Base-by-base conservation (phyloP, 768 basidiomycete species). In the Suillus luteus region DNA sequence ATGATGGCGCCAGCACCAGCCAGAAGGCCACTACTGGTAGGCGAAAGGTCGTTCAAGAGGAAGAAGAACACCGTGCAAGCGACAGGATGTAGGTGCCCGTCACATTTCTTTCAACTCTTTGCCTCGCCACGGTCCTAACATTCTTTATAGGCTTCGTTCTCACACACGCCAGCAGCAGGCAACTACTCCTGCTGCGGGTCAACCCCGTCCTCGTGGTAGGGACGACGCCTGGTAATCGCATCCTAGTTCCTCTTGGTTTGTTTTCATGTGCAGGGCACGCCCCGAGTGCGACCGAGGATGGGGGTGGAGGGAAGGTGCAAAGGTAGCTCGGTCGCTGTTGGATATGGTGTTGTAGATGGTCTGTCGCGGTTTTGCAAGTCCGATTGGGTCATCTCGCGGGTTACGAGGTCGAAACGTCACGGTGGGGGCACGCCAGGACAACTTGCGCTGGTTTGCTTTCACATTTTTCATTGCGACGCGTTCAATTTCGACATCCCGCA, bases 21-120 rank as follows among this genome's bases (percentile, higher is more conserved):
- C 85, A 77, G 78, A 93, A 88, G 76, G 79, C 84, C 38, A 77
- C 81, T 52, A 79, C 83, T 55, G 85, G 86, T 24, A 83, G 91
- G 70, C 84, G 91, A 72, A 93, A 93, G 81, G 88, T 93, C 27
- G 86, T 92, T 51, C 90, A 91, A 70, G 92, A 93, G 68, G 91
- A 92, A 60, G 92, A 93, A 62, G 91, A 93, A 71, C 92, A 89
- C 71, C 88, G 90, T 67, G 82, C 84, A 62, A 92, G 87, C 71
- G 92, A 93, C 75, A 80, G 92, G 75, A 92, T 93, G 92, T 93
- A 82, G 81, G 90, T 70, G 71, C 66, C 63, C 65, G 55, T 65
- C 62, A 62, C 59, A n/a, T n/a, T 69, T 58, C 57, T 58, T 66
- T 27, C 55, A 44, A 67, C 70, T 69, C 55, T 60, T 59, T 17